Evolutionary conservation across 495 filamentous ascomycete genomes (phyloP).

Genomic region (Penicillium herquei): DNA sequence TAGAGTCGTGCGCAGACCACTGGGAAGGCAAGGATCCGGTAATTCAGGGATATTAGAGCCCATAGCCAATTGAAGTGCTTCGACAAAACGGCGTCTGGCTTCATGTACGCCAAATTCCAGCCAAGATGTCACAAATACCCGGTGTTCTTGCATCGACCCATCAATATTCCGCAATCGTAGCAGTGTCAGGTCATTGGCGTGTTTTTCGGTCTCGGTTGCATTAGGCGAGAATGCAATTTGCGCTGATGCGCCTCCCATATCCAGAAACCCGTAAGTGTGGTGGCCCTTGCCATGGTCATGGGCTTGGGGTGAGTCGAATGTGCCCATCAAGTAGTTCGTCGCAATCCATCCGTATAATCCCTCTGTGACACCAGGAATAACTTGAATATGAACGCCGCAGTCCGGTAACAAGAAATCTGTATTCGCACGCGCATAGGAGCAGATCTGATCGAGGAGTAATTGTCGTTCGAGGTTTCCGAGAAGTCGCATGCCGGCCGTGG

Average conservation of each 20-base stretch:
- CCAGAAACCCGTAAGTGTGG: slow-evolving; percentile 94
- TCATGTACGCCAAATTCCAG: slow-evolving; percentile 93
- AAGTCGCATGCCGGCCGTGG: slow-evolving; percentile 95
- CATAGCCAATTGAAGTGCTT: slow-evolving; percentile 61
- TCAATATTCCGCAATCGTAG: slow-evolving; percentile 79
- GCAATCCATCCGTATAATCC: slow-evolving; percentile 98
- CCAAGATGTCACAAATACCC: slow-evolving; percentile 95
- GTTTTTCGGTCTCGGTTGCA: slow-evolving; percentile 81
- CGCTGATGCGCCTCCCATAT: slow-evolving; percentile 97
- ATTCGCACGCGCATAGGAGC: slow-evolving; percentile 74
- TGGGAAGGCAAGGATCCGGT: slow-evolving; percentile 89
- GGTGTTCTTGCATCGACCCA: slow-evolving; percentile 73
- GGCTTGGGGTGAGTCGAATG: slow-evolving; percentile 75
- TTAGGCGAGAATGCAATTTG: slow-evolving; percentile 99
- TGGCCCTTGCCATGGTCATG: slow-evolving; percentile 83
- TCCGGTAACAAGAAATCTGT: slow-evolving; percentile 86
- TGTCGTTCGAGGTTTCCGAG: slow-evolving; percentile 71
- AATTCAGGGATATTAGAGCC: slow-evolving; percentile 59
- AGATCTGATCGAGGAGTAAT: slow-evolving; percentile 73
- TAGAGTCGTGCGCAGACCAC: slow-evolving; percentile 63
- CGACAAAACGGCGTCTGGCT: slow-evolving; percentile 77
- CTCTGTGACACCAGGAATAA: slow-evolving; percentile 96
- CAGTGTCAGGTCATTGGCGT: slow-evolving; percentile 85
- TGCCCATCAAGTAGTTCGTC: slow-evolving; percentile 94
- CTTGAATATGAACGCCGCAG: slow-evolving; percentile 86